These are phyloP conservation scores for Trichothecium sympodiale DNA, from an alignment of 2,329 filamentous ascomycete genomes.

Conservation along the genomic window DNA sequence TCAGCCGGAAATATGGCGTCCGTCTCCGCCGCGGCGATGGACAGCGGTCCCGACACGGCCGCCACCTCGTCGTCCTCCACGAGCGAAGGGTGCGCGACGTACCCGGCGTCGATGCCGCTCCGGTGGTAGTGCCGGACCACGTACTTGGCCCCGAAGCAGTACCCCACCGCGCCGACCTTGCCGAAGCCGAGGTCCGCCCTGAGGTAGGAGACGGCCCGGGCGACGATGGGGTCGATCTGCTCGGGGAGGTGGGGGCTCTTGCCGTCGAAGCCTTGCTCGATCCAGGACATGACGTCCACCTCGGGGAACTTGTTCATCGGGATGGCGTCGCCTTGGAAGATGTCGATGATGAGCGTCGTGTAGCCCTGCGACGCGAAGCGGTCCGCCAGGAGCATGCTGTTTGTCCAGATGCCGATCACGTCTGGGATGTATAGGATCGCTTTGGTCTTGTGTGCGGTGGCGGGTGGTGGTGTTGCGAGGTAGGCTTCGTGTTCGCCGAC, in stretches of 20 bases:
- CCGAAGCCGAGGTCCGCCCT: constrained; percentile 35
- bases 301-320: constrained; percentile 13
- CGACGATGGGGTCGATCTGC: constrained; percentile 20
- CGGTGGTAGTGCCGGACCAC: constrained; percentile 50
- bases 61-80: constrained; percentile 48
- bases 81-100: constrained; percentile 53
- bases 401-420: constrained; percentile 25
- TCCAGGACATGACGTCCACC: constrained; percentile 21
- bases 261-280: constrained; percentile 30
- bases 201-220: constrained; percentile 40
- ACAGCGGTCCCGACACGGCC: constrained; percentile 43
- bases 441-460: constrained; percentile 13
- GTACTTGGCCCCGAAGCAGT: constrained; percentile 60
- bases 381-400: constrained; percentile 30
- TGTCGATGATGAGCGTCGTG: constrained; percentile 23
- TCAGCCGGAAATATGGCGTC: constrained; percentile 47
- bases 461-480: constrained; percentile 31
- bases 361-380: constrained; percentile 25
- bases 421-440: constrained; percentile 25
- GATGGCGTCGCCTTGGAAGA: constrained; percentile 26
- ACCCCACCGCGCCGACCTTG: constrained; percentile 46
- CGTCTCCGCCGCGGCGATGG: constrained; percentile 52
- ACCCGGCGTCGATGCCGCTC: constrained; percentile 44
- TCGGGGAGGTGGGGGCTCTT: constrained; percentile 30
- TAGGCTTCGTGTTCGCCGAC: constrained; percentile 35